Percentiles rank a stretch among this genome's conserved stretches.
Conservation (phyloP, 1,284 basidiomycete genomes). For the Heterobasidion annosum region DNA sequence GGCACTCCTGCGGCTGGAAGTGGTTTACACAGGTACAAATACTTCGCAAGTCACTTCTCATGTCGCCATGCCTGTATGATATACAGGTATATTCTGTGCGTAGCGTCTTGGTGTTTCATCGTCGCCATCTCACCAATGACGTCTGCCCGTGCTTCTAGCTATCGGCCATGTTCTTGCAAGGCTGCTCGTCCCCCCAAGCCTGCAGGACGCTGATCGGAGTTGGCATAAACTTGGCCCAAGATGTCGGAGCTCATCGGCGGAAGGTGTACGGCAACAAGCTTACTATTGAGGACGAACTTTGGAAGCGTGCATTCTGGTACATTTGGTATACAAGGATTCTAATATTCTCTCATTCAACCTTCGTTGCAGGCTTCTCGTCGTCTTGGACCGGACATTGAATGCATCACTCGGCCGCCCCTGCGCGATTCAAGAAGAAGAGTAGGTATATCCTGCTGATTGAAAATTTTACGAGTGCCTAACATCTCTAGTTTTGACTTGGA, state of each 20-base stretch:
- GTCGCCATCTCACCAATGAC: not conserved
- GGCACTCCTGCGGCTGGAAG: conserved; percentile 65
- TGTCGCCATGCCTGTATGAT: conserved; percentile 62
- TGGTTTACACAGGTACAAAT: conserved; percentile 62
- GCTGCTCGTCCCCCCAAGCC: conserved; percentile 58
- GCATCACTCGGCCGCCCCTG: conserved; percentile 68
- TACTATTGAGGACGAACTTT: conserved; percentile 55
- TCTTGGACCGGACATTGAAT: conserved; percentile 53
- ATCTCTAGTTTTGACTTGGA: conserved; percentile 47
- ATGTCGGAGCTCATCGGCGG: conserved; percentile 57
- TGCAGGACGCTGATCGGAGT: conserved; percentile 68
- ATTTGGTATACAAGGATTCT: not conserved
- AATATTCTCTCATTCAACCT: not conserved
- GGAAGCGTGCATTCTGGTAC: conserved; percentile 75
- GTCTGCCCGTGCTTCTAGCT: not conserved
- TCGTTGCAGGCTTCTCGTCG: conserved; percentile 42
- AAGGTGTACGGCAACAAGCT: conserved; percentile 29
- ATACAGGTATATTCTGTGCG: conserved; percentile 55
- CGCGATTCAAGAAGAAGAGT: conserved; percentile 76
- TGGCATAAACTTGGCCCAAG: conserved; percentile 60
- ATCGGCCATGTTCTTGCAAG: conserved; percentile 32
- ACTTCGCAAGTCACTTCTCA: conserved; percentile 37
- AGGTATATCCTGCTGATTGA: not conserved
- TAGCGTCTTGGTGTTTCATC: conserved; percentile 2
- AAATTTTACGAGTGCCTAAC: not conserved